These are phyloP conservation scores for Serendipita vermifera DNA, from an alignment of 768 basidiomycete genomes.

Conservation along the genomic window DNA sequence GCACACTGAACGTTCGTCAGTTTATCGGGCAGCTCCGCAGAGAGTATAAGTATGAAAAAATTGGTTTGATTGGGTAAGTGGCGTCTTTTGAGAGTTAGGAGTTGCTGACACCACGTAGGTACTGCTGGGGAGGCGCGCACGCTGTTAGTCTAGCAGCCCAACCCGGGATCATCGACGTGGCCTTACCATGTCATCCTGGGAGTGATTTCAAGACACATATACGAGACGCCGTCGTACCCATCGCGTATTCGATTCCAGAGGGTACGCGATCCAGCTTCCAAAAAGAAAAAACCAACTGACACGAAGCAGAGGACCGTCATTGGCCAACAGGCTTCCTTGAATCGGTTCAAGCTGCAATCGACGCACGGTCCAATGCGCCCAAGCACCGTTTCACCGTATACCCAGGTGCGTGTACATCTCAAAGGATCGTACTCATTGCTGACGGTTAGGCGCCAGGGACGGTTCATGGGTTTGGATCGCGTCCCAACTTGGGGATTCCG, in stretches of 20 bases:
- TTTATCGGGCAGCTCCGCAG: background rate
- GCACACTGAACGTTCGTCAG: background rate
- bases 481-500: background rate
- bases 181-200: background rate
- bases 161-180: background rate
- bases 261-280: background rate
- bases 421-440: background rate
- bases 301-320: background rate
- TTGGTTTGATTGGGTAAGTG: background rate
- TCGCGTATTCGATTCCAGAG: background rate
- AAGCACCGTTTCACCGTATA: background rate
- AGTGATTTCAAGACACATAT: background rate
- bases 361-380: background rate
- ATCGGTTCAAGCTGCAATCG: background rate
- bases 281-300: too few species aligned
- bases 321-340: background rate
- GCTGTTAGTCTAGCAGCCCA: background rate
- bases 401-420: background rate
- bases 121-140: conserved; percentile 1
- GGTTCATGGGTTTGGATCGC: background rate
- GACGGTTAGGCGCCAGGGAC: background rate
- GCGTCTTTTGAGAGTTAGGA: background rate
- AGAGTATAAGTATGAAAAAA: conserved; percentile 6
- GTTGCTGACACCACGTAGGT: background rate
- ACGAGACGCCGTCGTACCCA: background rate